These are phyloP conservation scores for Chrysochromulina parva DNA, from an alignment of 78 protist genomes.

Conservation along the genomic window DNA sequence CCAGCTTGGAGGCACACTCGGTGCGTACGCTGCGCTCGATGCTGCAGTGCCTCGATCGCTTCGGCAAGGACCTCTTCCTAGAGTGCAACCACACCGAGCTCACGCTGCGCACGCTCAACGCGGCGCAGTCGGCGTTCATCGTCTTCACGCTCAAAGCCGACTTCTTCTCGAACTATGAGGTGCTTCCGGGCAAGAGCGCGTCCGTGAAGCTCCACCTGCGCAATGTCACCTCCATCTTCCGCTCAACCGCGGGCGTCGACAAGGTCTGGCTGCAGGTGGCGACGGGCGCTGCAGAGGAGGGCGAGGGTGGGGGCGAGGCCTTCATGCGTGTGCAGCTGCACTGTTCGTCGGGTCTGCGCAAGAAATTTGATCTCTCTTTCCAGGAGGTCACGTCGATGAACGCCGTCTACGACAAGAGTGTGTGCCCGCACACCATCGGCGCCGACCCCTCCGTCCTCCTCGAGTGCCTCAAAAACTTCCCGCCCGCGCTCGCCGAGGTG, in stretches of 20 bases:
- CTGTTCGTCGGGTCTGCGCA: neutral
- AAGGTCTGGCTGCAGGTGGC: neutral
- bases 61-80: slow-evolving; percentile 12
- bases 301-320: neutral
- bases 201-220: neutral
- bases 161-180: neutral
- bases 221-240: slow-evolving; percentile 3
- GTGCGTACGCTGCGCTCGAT: neutral
- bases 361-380: neutral
- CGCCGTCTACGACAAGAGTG: neutral
- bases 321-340: neutral
- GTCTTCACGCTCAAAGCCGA: neutral
- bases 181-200: neutral
- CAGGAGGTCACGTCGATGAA: neutral
- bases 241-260: neutral
- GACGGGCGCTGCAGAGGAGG: too few species aligned
- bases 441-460: neutral
- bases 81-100: neutral
- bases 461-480: neutral
- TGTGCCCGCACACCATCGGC: neutral
- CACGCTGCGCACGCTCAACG: neutral
- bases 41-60: neutral
- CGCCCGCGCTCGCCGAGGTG: neutral
- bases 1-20: too few species aligned
- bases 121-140: neutral